Conservation (phyloP, 2,329 filamentous ascomycete genomes). For the Xylaria sp. region DNA sequence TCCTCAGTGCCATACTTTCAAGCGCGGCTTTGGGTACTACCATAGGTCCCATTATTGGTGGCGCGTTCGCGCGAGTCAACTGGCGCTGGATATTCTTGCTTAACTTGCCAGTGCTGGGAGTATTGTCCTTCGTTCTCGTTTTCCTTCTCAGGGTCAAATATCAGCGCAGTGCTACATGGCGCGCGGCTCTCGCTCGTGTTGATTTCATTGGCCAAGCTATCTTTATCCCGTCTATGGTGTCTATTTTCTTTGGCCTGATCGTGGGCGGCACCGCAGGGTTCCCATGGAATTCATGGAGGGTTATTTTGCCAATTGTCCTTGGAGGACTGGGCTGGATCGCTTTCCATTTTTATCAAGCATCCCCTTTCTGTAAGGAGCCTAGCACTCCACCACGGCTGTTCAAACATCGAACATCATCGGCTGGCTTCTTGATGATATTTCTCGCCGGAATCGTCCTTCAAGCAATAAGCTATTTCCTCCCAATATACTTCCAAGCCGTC, state of each 20-base stretch:
- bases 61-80: neutral
- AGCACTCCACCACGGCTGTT: neutral
- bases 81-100: conserved; percentile 18
- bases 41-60: conserved; percentile 5
- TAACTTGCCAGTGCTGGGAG: neutral
- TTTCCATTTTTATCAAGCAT: neutral
- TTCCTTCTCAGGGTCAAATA: neutral
- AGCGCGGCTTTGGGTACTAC: neutral
- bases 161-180: neutral
- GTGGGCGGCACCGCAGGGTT: neutral
- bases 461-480: neutral
- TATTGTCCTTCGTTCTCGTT: neutral
- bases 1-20: neutral
- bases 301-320: neutral
- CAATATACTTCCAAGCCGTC: conserved; percentile 1
- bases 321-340: neutral
- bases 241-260: neutral
- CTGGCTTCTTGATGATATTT: neutral
- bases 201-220: conserved; percentile 1
- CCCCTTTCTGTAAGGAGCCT: neutral
- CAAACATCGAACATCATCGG: neutral
- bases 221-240: neutral
- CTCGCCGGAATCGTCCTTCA: neutral
- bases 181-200: neutral
- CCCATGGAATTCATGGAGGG: neutral